Evolutionary conservation across 306 rosid genomes (phyloP).

Genomic region (Neltuma alba): DNA sequence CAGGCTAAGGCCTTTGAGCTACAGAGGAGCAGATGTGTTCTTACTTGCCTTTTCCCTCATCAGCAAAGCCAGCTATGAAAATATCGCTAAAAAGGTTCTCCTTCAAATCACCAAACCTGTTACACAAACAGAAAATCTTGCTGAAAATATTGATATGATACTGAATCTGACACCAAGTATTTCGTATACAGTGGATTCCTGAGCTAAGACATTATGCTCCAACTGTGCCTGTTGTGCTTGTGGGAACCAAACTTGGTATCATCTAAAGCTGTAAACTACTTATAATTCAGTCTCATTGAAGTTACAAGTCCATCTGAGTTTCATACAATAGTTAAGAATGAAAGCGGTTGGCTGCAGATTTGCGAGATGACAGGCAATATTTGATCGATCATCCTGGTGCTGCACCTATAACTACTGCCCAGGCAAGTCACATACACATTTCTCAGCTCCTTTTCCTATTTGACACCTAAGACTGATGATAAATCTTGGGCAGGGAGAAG

Average conservation of each 20-base stretch:
- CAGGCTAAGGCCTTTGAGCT: conserved; percentile 94
- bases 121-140: conserved; percentile 12
- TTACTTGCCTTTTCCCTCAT: conserved; percentile 88
- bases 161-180: conserved; percentile 30
- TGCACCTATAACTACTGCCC: conserved; percentile 58
- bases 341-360: conserved; percentile 46
- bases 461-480: conserved; percentile 3
- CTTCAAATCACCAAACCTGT: not conserved
- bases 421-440: conserved; percentile 41
- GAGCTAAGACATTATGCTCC: conserved; percentile 82
- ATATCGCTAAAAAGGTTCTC: conserved; percentile 82
- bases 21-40: conserved; percentile 96
- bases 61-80: conserved; percentile 95
- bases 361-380: conserved; percentile 64
- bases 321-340: conserved; percentile 17
- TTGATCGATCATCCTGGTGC: conserved; percentile 72
- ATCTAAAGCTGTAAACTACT: conserved; percentile 11
- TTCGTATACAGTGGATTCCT: conserved; percentile 70
- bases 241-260: conserved; percentile 63
- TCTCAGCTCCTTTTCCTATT: not conserved
- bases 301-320: not conserved
- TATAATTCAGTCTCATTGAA: conserved; percentile 11
- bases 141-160: conserved; percentile 9
- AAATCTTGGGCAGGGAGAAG: conserved; percentile 74
- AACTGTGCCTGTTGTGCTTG: conserved; percentile 66